Base-by-base conservation (phyloP, 2,329 filamentous ascomycete genomes). In the Scolecobasidium constrictum region DNA sequence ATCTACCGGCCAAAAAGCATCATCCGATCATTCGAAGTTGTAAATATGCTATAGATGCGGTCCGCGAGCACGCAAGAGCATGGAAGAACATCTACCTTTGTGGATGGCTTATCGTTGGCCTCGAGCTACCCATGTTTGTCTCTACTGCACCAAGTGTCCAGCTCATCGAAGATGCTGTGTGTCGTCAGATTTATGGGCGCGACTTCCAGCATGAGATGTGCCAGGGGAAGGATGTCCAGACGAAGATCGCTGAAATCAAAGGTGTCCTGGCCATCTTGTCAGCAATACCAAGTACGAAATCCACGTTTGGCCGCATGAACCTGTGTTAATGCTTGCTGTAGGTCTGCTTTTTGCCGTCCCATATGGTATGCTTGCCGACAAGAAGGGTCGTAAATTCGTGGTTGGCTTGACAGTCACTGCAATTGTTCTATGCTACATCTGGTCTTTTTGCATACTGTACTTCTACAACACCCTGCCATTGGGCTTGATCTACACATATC, bases 391-490 rank as follows among this genome's bases (percentile, higher is more conserved):
- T 9, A 31, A 31, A n/a, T 31, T n/a, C 26, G 26, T 31, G 9
- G 26, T 31, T 7, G 26, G 26, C 9, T 9, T 31, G 26, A 31
- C 26, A 7, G 26, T 31, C 26, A 9, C n/a, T 31, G 26, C 26
- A 7, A n/a, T n/a, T 9, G 9, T 31, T 31, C n/a, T 7, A 7
- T 31, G 26, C 26, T 31, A 31, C 26, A 17, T n/a, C 7, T 43
- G 40, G 40, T 17, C 17, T 3, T 36, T 37, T 19, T 21, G n/a
- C 6, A 33, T 43, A 9, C 17, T 43, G 5, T 18, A 17, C 3
- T 43, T 36, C 13, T 20, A 18, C 4, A 26, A 37, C 7, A 38
- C 23, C 3, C 34, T 43, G n/a, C 40, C 40, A 19, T 15, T 38
- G 4, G 15, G 19, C 15, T 18, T 28, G 12, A 36, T 26, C 12